Conservation (phyloP, 2,329 filamentous ascomycete species). For the Ascomycota sp. region DNA sequence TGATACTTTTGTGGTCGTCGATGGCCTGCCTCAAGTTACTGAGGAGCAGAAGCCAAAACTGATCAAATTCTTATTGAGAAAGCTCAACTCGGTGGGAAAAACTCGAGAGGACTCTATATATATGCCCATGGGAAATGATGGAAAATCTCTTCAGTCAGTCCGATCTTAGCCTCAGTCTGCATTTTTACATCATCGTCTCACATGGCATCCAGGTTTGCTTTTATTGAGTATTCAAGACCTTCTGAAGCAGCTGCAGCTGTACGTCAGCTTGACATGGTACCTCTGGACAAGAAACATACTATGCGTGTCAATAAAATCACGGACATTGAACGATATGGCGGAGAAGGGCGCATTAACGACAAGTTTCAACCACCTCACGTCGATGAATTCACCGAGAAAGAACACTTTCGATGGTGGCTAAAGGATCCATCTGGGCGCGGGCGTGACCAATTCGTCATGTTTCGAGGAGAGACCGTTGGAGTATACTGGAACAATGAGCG, state of each 20-base stretch:
- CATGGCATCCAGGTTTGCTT: constrained; percentile 51
- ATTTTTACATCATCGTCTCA: constrained; percentile 2
- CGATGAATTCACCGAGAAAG: constrained; percentile 73
- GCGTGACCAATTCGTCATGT: constrained; percentile 91
- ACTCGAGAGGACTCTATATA: constrained; percentile 72
- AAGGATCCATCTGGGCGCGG: constrained; percentile 60
- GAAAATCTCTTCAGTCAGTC: constrained; percentile 65
- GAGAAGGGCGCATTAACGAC: constrained; percentile 84
- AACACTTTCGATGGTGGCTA: constrained; percentile 87
- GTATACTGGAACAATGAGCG: constrained; percentile 98
- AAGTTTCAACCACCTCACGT: constrained; percentile 68
- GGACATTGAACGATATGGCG: constrained; percentile 88
- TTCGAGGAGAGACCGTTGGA: constrained; percentile 74
- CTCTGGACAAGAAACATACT: constrained; percentile 93
- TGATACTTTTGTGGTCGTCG: constrained; percentile 89
- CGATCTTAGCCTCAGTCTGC: not conserved
- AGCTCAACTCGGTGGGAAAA: constrained; percentile 69
- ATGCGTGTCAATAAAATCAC: constrained; percentile 95
- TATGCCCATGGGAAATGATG: constrained; percentile 83
- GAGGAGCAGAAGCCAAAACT: constrained; percentile 88
- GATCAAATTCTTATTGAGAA: constrained; percentile 87
- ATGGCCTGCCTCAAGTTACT: constrained; percentile 75
- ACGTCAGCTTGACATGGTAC: constrained; percentile 65
- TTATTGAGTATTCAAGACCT: constrained; percentile 85
- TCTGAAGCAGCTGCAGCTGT: constrained; percentile 79